These are phyloP conservation scores for Talaromyces trachyspermus DNA, from an alignment of 495 filamentous ascomycete species.

Conservation along the genomic window DNA sequence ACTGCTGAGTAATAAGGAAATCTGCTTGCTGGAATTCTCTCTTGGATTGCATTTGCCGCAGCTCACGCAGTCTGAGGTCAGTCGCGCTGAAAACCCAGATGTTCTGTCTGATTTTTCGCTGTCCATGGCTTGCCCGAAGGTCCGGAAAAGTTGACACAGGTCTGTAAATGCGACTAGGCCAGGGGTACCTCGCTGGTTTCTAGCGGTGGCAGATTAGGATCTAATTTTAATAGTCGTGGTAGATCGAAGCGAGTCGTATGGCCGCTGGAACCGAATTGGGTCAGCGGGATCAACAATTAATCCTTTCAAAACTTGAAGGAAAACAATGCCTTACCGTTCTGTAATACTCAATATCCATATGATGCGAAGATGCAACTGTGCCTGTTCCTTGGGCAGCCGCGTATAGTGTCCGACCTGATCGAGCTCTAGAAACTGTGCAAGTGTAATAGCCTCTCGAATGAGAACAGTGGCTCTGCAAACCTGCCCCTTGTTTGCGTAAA, in stretches of 20 bases:
- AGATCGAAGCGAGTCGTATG: constrained; percentile 8
- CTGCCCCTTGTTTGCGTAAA: constrained; percentile 31
- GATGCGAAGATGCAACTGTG: constrained; percentile 6
- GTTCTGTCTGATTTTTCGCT: constrained; percentile 1
- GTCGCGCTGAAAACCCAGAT: constrained; percentile 1
- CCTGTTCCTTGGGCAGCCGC: constrained; percentile 3
- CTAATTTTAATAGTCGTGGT: constrained; percentile 1
- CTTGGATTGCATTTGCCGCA: constrained; percentile 5
- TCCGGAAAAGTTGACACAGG: constrained; percentile 5
- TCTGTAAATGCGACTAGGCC: constrained; percentile 7
- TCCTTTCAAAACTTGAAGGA: too few species aligned
- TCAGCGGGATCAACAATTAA: too few species aligned
- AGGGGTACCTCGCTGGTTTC: constrained; percentile 5
- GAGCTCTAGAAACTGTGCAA: constrained; percentile 6
- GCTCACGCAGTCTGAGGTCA: background rate
- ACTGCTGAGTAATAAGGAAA: constrained; percentile 38
- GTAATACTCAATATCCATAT: constrained; percentile 8
- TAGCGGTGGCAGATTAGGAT: constrained; percentile 3
- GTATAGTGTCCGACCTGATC: constrained; percentile 5
- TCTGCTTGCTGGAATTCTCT: constrained; percentile 32
- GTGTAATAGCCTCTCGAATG: constrained; percentile 7
- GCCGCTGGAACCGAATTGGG: constrained; percentile 1
- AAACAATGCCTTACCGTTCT: constrained; percentile 8
- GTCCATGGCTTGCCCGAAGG: constrained; percentile 7
- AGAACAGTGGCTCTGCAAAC: constrained; percentile 5